Conservation (phyloP, 768 basidiomycete species). For the Paxillus ammoniavirescens region DNA sequence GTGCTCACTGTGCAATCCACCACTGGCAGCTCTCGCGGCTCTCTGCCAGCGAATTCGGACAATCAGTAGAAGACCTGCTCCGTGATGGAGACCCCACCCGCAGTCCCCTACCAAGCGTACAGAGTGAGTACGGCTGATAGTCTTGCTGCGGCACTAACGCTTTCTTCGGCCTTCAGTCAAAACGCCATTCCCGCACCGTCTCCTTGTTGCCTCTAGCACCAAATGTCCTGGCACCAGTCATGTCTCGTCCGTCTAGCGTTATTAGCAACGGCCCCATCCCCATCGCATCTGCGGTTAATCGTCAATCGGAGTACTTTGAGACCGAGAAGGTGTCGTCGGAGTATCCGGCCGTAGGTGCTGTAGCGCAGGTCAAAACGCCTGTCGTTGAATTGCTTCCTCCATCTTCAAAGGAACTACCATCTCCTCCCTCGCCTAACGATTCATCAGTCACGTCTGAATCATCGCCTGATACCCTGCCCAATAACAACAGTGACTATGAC, state of each 20-base stretch:
- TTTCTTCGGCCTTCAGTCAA: constrained; percentile 33
- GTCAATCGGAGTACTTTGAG: constrained; percentile 9
- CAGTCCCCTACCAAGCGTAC: constrained; percentile 53
- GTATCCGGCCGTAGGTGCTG: constrained; percentile 5
- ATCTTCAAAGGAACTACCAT: constrained; percentile 3
- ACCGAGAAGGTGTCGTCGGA: constrained; percentile 20
- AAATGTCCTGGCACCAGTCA: constrained; percentile 22
- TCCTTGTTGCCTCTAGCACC: constrained; percentile 30
- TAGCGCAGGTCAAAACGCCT: constrained; percentile 7
- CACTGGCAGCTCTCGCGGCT: not conserved
- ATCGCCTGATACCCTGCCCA: not conserved
- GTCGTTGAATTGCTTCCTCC: constrained; percentile 5
- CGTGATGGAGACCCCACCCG: constrained; percentile 10
- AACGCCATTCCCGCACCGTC: constrained; percentile 43
- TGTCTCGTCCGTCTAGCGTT: constrained; percentile 19
- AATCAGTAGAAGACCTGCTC: not conserved
- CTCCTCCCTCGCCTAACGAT: constrained; percentile 5
- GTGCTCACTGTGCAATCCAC: not conserved
- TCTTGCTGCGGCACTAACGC: not conserved
- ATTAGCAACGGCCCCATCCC: constrained; percentile 7
- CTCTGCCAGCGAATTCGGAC: too few species aligned
- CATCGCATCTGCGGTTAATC: not conserved
- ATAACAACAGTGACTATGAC: not conserved
- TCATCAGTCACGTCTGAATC: constrained; percentile 1
- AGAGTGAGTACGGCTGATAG: constrained; percentile 28